Evolutionary conservation across 2,329 filamentous ascomycete species (phyloP).

Genomic region (Dactylellina drechsleri): DNA sequence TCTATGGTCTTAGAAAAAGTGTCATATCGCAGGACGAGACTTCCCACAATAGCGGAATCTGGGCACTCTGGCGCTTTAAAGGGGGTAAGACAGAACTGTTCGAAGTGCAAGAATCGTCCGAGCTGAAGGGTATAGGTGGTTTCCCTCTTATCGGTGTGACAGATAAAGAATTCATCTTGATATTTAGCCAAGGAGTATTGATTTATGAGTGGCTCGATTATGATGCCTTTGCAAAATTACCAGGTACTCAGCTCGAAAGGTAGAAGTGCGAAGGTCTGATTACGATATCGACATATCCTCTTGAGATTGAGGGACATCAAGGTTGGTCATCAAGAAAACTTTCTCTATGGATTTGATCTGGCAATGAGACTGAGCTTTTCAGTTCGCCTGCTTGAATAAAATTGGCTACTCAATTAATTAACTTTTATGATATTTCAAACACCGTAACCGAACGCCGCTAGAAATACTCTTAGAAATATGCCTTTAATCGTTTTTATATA

Average conservation of each 20-base stretch:
- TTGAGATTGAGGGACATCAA: too few species aligned
- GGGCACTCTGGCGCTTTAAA: conserved; percentile 20
- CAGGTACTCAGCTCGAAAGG: background rate
- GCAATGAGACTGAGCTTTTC: background rate
- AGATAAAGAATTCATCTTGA: conserved; percentile 21
- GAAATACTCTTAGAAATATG: background rate
- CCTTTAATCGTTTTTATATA: conserved; percentile 18
- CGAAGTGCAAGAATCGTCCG: background rate
- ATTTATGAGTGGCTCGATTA: conserved; percentile 45
- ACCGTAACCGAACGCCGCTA: conserved; percentile 28
- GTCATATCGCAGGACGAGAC: background rate
- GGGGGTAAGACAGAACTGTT: background rate
- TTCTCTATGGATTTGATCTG: too few species aligned
- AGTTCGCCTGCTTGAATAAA: background rate
- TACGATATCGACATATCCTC: too few species aligned
- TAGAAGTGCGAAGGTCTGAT: too few species aligned
- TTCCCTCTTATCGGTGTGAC: background rate
- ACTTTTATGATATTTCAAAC: background rate
- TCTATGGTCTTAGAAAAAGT: conserved; percentile 5
- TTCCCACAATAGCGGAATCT: background rate
- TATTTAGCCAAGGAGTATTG: background rate
- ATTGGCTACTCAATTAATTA: background rate
- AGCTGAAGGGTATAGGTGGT: background rate
- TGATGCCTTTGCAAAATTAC: conserved; percentile 9
- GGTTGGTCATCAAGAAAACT: too few species aligned